These are phyloP conservation scores for Penicillium sp. DNA, from an alignment of 2,329 filamentous ascomycete species.

Conservation along the genomic window DNA sequence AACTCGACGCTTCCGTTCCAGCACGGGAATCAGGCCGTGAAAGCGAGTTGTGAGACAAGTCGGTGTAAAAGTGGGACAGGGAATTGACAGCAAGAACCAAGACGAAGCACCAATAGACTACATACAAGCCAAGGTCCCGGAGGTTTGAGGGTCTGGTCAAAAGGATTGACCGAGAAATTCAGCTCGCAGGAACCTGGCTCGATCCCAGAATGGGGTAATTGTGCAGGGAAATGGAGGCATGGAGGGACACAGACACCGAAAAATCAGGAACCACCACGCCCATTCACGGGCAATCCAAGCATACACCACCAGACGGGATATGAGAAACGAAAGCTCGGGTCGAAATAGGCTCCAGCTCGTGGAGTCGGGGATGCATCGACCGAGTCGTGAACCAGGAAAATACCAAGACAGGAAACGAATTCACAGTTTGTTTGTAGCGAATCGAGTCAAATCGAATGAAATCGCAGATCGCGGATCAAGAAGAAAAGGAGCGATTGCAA, in stretches of 20 bases:
- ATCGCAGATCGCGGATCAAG: constrained; percentile 3
- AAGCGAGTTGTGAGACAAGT: constrained; percentile 1
- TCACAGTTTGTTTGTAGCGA: not conserved
- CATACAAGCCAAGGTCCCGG: constrained; percentile 18
- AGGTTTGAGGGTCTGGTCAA: not conserved
- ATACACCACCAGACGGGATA: not conserved
- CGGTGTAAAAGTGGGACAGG: not conserved
- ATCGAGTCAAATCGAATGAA: constrained; percentile 2
- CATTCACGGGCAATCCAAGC: not conserved
- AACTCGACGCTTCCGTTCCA: not conserved
- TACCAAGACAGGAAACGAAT: constrained; percentile 1
- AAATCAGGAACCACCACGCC: not conserved
- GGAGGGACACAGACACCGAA: constrained; percentile 2
- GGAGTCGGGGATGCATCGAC: not conserved
- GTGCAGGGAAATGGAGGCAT: constrained; percentile 4
- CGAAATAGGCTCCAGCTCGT: not conserved
- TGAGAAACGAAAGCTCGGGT: not conserved
- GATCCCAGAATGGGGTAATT: not conserved
- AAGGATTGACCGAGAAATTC: too few relatives aligned
- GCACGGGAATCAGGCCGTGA: not conserved
- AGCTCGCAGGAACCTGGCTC: not conserved
- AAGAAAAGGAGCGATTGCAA: constrained; percentile 15
- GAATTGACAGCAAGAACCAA: constrained; percentile 14
- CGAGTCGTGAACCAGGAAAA: not conserved
- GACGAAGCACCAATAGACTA: constrained; percentile 25